Evolutionary conservation across 768 basidiomycete species (phyloP).

Genomic region (Gautieria morchelliformis): DNA sequence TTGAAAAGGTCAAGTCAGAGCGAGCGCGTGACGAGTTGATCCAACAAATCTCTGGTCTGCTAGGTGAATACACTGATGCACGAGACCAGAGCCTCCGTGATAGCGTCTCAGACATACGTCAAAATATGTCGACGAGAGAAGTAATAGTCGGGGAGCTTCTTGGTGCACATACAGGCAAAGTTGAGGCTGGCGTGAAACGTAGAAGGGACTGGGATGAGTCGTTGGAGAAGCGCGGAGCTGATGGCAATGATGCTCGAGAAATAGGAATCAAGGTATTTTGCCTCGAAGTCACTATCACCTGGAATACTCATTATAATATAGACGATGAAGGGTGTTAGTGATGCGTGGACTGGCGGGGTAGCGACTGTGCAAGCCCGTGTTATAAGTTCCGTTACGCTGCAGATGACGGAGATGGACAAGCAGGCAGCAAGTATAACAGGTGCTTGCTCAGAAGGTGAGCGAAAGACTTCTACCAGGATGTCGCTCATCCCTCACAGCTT

Average conservation of each 20-base stretch:
- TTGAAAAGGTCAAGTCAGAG: conserved; percentile 58
- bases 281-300: neutral
- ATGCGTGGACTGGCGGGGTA: conserved; percentile 18
- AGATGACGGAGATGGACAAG: conserved; percentile 2
- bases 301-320: conserved; percentile 28
- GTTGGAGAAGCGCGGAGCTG: conserved; percentile 36
- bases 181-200: conserved; percentile 32
- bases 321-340: conserved; percentile 31
- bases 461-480: neutral
- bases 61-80: conserved; percentile 60
- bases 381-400: neutral
- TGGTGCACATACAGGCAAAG: conserved; percentile 37
- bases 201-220: conserved; percentile 31
- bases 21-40: conserved; percentile 64
- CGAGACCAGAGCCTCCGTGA: conserved; percentile 59
- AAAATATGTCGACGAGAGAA: conserved; percentile 48
- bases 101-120: conserved; percentile 42
- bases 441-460: conserved; percentile 37
- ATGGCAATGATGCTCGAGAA: conserved; percentile 48
- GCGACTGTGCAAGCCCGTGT: neutral
- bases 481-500: conserved; percentile 28
- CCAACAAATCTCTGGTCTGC: conserved; percentile 60
- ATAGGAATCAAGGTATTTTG: conserved; percentile 45
- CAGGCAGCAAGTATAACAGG: conserved; percentile 35
- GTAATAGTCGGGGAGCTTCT: conserved; percentile 38